Evolutionary conservation across 352 stramenopile species (phyloP), one percentile per base, ranked within the genome.

Genomic region (Bremia lactucae): DNA sequence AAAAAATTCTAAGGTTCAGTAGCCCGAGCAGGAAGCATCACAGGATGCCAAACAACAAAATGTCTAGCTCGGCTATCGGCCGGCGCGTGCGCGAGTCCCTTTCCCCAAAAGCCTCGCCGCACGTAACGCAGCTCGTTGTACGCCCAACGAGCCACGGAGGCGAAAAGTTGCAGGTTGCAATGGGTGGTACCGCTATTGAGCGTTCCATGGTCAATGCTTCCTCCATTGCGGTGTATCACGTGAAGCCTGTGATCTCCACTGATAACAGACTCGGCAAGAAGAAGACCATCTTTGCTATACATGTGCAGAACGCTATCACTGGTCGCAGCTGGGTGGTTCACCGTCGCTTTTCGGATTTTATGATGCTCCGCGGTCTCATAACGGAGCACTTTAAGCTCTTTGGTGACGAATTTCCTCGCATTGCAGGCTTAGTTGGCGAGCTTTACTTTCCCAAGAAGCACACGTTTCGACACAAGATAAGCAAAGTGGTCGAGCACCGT

Each of bases 381-480:
- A 25, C 41, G 11, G 55, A 65, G 25, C 70, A 82, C 49, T 80
- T 87, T 25, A 62, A 74, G 36, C 41, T 69, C 6, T 82, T 81
- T 28, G 46, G 46, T 6, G 59, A 68, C 21, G 57, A 80, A 29
- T 73, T 87, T 25, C 68, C 69, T 6, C 64, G 59, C 6, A 59
- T 79, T n/a, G 40, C 56, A 8, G 37, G 59, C 10, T 49, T 67
- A 14, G 37, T 82, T 2, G 48, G 62, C 28, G 62, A 72, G n/a
- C 52, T 84, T 31, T 83, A 80, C 42, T 87, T 87, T 47, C 74
- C 74, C 13, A 72, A 72, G 48, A 81, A 75, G 45, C 65, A 79
- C 54, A 78, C 72, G 47, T 73, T 84, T 39, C 64, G 65, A 14
- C 55, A 63, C 34, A 69, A 73, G 18, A 59, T 64, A 37, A 56